phyloP scores from a whole-genome alignment of 2,329 filamentous ascomycete genomes.

The Sphaerulina populicola region DNA sequence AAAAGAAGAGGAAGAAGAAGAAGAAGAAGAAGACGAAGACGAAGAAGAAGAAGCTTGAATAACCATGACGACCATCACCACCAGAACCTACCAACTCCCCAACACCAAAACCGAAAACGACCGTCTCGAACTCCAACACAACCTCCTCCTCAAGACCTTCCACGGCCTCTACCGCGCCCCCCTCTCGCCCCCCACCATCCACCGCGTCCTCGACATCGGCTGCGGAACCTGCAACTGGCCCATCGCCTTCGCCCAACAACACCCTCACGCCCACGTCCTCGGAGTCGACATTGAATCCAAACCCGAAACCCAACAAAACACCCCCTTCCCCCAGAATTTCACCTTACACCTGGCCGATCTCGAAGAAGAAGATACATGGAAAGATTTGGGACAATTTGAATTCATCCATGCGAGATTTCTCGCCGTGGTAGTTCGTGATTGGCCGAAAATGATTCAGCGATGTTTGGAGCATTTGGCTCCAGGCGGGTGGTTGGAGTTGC shows the following conservation, averaged over 20 bases:
- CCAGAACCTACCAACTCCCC: neutral
- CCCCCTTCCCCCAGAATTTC: too few species aligned
- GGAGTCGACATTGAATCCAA: neutral
- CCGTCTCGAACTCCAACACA: conserved; percentile 6
- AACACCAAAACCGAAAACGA: neutral
- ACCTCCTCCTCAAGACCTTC: conserved; percentile 1
- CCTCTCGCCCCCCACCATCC: neutral
- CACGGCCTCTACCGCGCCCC: conserved; percentile 1
- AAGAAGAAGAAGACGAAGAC: too few species aligned
- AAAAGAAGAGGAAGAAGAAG: too few species aligned
- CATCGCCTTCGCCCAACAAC: conserved; percentile 1
- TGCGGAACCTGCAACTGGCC: conserved; percentile 7
- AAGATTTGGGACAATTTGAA: neutral
- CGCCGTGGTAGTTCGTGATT: neutral
- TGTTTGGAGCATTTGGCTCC: neutral
- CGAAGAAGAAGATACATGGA: neutral
- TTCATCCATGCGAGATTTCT: neutral
- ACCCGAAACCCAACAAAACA: neutral
- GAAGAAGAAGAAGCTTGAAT: neutral
- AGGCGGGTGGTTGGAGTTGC: neutral
- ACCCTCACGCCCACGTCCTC: neutral
- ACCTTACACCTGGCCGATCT: neutral
- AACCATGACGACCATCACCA: neutral
- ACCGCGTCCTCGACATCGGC: conserved; percentile 3
- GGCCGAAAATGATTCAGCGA: neutral